Conservation (phyloP, 345 rosid species). For the Populus simonii region DNA sequence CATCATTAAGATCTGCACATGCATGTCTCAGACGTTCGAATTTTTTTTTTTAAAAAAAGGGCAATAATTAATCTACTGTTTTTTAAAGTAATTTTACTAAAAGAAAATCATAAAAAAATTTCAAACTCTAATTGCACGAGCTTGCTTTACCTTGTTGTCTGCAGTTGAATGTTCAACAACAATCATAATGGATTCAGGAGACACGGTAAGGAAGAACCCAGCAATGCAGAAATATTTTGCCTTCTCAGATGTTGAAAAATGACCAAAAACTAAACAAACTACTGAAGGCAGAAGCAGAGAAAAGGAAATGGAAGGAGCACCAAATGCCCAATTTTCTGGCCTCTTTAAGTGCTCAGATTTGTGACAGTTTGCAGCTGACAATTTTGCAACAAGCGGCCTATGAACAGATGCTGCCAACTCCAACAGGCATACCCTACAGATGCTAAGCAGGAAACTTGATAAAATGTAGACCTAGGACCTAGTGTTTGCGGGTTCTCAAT, state of each 20-base stretch:
- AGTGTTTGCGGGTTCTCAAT: no score
- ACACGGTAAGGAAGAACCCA: constrained; percentile 54
- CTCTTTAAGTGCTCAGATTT: constrained; percentile 81
- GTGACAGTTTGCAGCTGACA: constrained; percentile 95
- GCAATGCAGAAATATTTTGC: constrained; percentile 72
- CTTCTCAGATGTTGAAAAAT: constrained; percentile 60
- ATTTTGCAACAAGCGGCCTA: constrained; percentile 80
- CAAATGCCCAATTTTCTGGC: constrained; percentile 93
- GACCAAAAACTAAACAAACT: no score
- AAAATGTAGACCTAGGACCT: not conserved
- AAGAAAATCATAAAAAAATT: no score
- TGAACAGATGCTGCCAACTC: not conserved
- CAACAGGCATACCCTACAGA: not conserved
- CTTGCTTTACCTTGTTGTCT: constrained; percentile 63
- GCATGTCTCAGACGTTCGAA: constrained; percentile 7
- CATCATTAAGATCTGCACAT: constrained; percentile 64
- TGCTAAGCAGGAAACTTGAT: not conserved
- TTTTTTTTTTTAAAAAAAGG: no score
- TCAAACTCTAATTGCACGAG: no score
- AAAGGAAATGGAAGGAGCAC: constrained; percentile 27
- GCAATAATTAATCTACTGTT: no score
- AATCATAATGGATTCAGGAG: constrained; percentile 82
- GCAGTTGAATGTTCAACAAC: constrained; percentile 93
- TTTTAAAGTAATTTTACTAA: no score
- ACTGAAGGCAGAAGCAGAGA: no score